These are phyloP conservation scores for Colletotrichum godetiae DNA, from an alignment of 2,329 filamentous ascomycete genomes.

Conservation along the genomic window DNA sequence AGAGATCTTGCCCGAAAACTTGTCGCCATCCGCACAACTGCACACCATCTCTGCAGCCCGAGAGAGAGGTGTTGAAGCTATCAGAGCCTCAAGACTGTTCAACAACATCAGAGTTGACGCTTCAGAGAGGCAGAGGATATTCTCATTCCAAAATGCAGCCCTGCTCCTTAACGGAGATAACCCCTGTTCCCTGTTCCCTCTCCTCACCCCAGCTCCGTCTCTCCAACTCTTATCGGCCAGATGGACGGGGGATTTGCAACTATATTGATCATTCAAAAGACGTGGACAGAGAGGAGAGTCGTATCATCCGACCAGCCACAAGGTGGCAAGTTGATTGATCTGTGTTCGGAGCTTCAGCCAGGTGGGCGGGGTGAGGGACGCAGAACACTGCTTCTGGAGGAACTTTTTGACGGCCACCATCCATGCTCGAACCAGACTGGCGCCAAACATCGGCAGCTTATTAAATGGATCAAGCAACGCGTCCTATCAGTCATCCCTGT, in stretches of 20 bases:
- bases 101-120: neutral
- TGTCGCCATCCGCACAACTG: slow-evolving; percentile 7
- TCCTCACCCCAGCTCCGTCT: neutral
- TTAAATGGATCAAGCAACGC: slow-evolving; percentile 22
- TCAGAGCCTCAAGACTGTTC: neutral
- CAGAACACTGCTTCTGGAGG: slow-evolving; percentile 14
- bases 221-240: slow-evolving; percentile 16
- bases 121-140: neutral
- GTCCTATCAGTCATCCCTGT: slow-evolving; percentile 13
- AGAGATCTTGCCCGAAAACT: slow-evolving; percentile 29
- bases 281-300: neutral
- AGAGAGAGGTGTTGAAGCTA: neutral
- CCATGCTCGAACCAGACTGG: neutral
- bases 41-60: neutral
- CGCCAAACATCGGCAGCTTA: slow-evolving; percentile 21
- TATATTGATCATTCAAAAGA: slow-evolving; percentile 13
- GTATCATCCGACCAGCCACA: slow-evolving; percentile 14
- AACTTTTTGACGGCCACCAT: slow-evolving; percentile 23
- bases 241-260: neutral
- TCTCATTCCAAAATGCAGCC: neutral
- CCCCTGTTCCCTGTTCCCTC: neutral
- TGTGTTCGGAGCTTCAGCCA: neutral
- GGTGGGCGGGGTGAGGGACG: neutral
- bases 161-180: neutral
- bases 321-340: slow-evolving; percentile 24